These are phyloP conservation scores for Colletotrichum aenigma DNA, from an alignment of 2,329 filamentous ascomycete genomes.

Conservation along the genomic window DNA sequence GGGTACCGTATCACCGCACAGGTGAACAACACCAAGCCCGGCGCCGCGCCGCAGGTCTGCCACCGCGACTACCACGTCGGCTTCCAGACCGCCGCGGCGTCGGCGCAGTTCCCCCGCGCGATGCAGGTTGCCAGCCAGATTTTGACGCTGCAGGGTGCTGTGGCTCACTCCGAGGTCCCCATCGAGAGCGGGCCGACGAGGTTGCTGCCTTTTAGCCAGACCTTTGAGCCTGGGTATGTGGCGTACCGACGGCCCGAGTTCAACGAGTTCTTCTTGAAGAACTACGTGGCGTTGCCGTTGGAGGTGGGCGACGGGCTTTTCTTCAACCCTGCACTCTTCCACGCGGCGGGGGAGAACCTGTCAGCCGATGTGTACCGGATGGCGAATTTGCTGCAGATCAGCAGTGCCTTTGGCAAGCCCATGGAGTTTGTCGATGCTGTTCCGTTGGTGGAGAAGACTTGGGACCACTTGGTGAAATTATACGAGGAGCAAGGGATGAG, in stretches of 20 bases:
- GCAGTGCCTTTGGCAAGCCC: slow-evolving; percentile 64
- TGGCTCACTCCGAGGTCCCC: slow-evolving; percentile 67
- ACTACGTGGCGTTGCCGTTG: slow-evolving; percentile 57
- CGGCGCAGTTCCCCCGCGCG: slow-evolving; percentile 51
- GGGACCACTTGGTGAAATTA: slow-evolving; percentile 39
- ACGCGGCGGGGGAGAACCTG: slow-evolving; percentile 64
- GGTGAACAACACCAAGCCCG: slow-evolving; percentile 66
- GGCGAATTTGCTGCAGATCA: slow-evolving; percentile 68
- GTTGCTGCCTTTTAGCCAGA: slow-evolving; percentile 65
- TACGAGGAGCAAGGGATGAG: slow-evolving; percentile 40
- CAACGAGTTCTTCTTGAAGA: slow-evolving; percentile 54
- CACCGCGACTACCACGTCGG: slow-evolving; percentile 71
- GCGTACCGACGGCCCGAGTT: slow-evolving; percentile 60
- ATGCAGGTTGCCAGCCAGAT: slow-evolving; percentile 60
- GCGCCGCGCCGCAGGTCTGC: slow-evolving; percentile 58
- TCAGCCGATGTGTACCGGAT: slow-evolving; percentile 51
- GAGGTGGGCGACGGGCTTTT: slow-evolving; percentile 64
- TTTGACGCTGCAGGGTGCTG: slow-evolving; percentile 66
- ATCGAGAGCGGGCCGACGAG: slow-evolving; percentile 62
- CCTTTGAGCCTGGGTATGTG: slow-evolving; percentile 60
- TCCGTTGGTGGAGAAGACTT: slow-evolving; percentile 49
- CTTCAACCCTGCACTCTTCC: slow-evolving; percentile 67
- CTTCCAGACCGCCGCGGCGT: slow-evolving; percentile 57
- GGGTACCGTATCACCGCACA: slow-evolving; percentile 65
- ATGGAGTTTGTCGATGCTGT: slow-evolving; percentile 65